Evolutionary conservation across 495 filamentous ascomycete species (phyloP).

Genomic region (Lophiostoma macrostomum): DNA sequence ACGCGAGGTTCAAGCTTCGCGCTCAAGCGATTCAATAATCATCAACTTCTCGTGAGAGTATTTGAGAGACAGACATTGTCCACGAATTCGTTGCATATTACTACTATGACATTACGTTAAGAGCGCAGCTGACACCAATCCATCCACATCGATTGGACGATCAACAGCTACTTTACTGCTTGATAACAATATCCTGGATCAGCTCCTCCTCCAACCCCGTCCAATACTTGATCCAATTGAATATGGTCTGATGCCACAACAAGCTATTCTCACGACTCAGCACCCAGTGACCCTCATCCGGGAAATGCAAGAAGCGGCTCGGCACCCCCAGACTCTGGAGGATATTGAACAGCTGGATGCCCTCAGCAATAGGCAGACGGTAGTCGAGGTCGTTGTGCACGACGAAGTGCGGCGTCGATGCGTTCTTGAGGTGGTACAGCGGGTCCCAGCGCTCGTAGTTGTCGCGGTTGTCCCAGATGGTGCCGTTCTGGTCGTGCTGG

Average conservation of each 20-base stretch:
- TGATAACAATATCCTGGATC: slow-evolving; percentile 28
- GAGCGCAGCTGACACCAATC: too few relatives aligned
- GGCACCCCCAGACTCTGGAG: slow-evolving; percentile 52
- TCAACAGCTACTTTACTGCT: too few relatives aligned
- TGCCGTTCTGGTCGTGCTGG: slow-evolving; percentile 45
- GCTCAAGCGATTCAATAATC: too few relatives aligned
- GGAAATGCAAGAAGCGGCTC: slow-evolving; percentile 51
- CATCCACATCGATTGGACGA: too few relatives aligned
- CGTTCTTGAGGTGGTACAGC: slow-evolving; percentile 37
- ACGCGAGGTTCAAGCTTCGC: too few relatives aligned
- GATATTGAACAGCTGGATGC: slow-evolving; percentile 48
- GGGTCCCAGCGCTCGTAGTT: slow-evolving; percentile 50
- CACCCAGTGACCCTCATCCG: slow-evolving; percentile 54
- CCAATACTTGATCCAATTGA: slow-evolving; percentile 51
- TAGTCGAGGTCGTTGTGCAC: slow-evolving; percentile 49
- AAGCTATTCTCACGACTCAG: slow-evolving; percentile 46
- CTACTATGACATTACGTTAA: too few relatives aligned
- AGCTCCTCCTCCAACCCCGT: slow-evolving; percentile 33
- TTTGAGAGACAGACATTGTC: too few relatives aligned
- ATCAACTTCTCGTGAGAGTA: too few relatives aligned
- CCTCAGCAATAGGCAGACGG: slow-evolving; percentile 45
- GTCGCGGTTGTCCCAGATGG: slow-evolving; percentile 48
- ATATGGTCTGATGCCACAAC: slow-evolving; percentile 51
- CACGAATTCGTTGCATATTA: too few relatives aligned
- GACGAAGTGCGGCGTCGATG: slow-evolving; percentile 47